These are phyloP conservation scores for Ilyonectria sp. DNA, from an alignment of 2,329 filamentous ascomycete species.

Conservation along the genomic window DNA sequence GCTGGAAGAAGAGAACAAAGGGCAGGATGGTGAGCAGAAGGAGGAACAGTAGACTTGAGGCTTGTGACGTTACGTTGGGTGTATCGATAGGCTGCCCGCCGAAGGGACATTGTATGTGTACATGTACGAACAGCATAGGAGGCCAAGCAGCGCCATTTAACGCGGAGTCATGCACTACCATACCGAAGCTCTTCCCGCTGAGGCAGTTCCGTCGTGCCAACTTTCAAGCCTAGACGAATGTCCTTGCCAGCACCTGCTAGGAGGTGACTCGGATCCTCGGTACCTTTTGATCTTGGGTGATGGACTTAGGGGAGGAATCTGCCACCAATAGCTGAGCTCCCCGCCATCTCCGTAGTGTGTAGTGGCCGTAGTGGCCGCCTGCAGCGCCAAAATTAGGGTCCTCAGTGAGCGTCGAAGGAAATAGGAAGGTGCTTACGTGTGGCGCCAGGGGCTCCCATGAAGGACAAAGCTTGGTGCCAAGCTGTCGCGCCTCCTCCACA, in stretches of 20 bases:
- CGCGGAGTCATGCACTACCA: neutral
- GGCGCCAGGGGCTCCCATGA: conserved; percentile 23
- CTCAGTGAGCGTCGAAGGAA: neutral
- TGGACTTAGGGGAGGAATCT: neutral
- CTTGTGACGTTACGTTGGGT: conserved; percentile 8
- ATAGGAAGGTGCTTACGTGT: conserved; percentile 25
- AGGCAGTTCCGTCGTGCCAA: no score
- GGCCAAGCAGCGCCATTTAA: conserved; percentile 16
- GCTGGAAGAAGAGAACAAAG: conserved; percentile 74
- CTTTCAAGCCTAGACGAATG: no score
- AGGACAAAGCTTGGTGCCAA: conserved; percentile 1
- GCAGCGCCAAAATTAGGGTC: neutral
- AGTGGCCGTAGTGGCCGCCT: neutral
- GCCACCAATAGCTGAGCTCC: neutral
- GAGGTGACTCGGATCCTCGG: no score
- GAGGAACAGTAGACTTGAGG: conserved; percentile 20
- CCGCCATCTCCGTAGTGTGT: no score
- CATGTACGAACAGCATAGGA: conserved; percentile 44
- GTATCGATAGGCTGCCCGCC: conserved; percentile 30
- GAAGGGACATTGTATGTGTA: conserved; percentile 44
- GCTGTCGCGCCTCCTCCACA: conserved; percentile 20
- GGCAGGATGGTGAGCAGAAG: conserved; percentile 29
- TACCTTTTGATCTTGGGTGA: no score
- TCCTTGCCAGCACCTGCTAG: no score
- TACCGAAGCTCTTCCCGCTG: neutral